Percentiles rank a stretch among this genome's conserved stretches.
Conservation (phyloP, 2,329 filamentous ascomycete species). For the Trichophyton mentagrophytes region DNA sequence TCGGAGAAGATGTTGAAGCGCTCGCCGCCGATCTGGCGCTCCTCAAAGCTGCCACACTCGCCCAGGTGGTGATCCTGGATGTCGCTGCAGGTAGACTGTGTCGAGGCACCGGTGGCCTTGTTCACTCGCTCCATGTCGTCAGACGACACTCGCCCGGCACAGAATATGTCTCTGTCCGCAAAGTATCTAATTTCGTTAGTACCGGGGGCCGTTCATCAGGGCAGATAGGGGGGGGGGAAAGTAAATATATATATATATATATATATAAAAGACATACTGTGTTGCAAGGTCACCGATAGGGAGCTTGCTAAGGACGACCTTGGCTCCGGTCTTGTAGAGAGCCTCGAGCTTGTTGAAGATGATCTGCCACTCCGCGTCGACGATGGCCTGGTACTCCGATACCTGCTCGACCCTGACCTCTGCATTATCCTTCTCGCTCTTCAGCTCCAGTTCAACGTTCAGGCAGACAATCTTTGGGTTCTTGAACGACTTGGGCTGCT, state of each 20-base stretch:
- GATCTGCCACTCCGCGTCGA: slow-evolving; percentile 98
- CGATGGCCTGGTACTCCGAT: slow-evolving; percentile 97
- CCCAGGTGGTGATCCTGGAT: slow-evolving; percentile 82
- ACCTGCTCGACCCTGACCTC: slow-evolving; percentile 97
- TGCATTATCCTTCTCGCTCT: slow-evolving; percentile 98
- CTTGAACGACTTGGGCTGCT: slow-evolving; percentile 91
- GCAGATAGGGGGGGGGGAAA: not conserved
- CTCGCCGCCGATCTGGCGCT: slow-evolving; percentile 93
- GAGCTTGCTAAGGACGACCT: slow-evolving; percentile 92
- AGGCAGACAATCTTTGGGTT: slow-evolving; percentile 94
- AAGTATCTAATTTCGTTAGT: slow-evolving; percentile 55
- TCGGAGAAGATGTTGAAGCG: slow-evolving; percentile 98
- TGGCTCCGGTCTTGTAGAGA: slow-evolving; percentile 81
- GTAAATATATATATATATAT: too few species aligned
- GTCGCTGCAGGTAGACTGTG: slow-evolving; percentile 94
- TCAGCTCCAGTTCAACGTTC: slow-evolving; percentile 95
- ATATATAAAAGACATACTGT: slow-evolving; percentile 42
- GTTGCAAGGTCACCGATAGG: slow-evolving; percentile 96
- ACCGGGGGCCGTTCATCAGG: not conserved
- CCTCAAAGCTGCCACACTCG: slow-evolving; percentile 80
- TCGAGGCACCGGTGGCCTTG: slow-evolving; percentile 79
- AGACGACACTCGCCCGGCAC: slow-evolving; percentile 77
- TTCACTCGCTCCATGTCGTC: slow-evolving; percentile 95
- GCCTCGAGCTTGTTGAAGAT: slow-evolving; percentile 99
- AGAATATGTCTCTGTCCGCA: slow-evolving; percentile 96